These are phyloP conservation scores for Spiraea crenata DNA, from an alignment of 331 rosid species.

Conservation along the genomic window DNA sequence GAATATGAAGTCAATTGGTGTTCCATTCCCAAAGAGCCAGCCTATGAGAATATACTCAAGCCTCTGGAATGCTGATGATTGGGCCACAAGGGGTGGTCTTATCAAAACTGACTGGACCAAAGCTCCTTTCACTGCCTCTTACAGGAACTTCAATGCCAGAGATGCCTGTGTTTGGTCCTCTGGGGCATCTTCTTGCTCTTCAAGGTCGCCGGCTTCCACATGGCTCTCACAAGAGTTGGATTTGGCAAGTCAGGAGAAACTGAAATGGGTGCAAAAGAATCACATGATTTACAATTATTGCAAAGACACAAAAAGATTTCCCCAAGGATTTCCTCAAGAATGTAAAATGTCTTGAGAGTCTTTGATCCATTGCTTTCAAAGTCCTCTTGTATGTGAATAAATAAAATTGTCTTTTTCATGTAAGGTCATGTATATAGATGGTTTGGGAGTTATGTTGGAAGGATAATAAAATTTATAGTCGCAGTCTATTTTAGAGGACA, in stretches of 20 bases:
- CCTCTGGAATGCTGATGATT: conserved; percentile 50
- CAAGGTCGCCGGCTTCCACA: conserved; percentile 23
- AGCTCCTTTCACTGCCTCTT: conserved; percentile 49
- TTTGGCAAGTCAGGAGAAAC: conserved; percentile 21
- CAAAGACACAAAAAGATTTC: conserved; percentile 43
- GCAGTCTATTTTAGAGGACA: no score
- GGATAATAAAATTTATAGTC: no score
- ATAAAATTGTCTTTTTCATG: no score
- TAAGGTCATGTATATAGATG: no score
- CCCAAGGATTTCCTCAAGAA: conserved; percentile 51
- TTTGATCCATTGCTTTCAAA: not conserved
- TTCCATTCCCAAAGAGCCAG: conserved; percentile 40
- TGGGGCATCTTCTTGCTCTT: conserved; percentile 34
- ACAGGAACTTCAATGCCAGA: conserved; percentile 33
- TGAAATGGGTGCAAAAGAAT: conserved; percentile 43
- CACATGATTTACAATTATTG: conserved; percentile 54
- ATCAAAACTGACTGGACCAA: conserved; percentile 46
- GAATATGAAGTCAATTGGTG: conserved; percentile 35
- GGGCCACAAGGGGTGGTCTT: conserved; percentile 37
- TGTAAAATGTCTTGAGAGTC: conserved; percentile 16
- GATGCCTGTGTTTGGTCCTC: conserved; percentile 18
- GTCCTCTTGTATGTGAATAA: not conserved
- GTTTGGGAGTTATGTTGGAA: no score
- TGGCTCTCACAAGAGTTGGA: conserved; percentile 42
- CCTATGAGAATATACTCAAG: conserved; percentile 49